Percentiles rank a stretch among this genome's conserved stretches.
phyloP scores from a whole-genome alignment of 2,329 filamentous ascomycete genomes.

The Aspergillus sp. region DNA sequence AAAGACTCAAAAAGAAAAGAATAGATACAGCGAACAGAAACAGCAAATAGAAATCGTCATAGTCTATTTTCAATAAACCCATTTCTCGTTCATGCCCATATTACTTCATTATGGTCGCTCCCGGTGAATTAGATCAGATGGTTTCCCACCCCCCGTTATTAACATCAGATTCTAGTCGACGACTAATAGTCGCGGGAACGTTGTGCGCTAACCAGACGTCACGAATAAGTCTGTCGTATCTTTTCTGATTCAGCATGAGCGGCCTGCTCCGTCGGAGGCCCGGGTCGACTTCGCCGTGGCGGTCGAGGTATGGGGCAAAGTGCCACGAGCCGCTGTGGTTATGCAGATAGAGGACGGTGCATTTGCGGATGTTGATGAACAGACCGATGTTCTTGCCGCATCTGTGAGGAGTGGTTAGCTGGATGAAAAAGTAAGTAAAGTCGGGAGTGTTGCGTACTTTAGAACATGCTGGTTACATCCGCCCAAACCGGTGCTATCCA shows the following conservation, averaged over 20 bases:
- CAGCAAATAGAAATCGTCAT: background rate
- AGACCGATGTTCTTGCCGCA: constrained; percentile 89
- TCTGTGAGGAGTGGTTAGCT: constrained; percentile 46
- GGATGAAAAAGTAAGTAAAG: constrained; percentile 5
- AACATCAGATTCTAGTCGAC: constrained; percentile 89
- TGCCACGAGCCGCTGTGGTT: constrained; percentile 78
- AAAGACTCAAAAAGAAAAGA: too few species aligned
- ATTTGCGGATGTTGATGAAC: constrained; percentile 96
- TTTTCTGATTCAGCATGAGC: constrained; percentile 86
- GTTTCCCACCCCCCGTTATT: constrained; percentile 98
- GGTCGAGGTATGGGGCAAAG: constrained; percentile 89
- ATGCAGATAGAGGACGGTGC: constrained; percentile 85
- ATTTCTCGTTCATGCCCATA: background rate
- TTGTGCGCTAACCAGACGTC: constrained; percentile 84
- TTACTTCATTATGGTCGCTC: background rate
- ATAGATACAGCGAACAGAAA: background rate
- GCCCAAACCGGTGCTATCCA: constrained; percentile 66
- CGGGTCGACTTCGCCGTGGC: constrained; percentile 93
- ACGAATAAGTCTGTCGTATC: constrained; percentile 85
- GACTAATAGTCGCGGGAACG: constrained; percentile 82
- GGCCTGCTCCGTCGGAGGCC: constrained; percentile 84
- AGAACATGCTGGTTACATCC: constrained; percentile 89
- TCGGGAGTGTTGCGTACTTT: constrained; percentile 59
- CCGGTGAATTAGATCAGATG: constrained; percentile 26
- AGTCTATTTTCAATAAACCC: background rate